Evolutionary conservation across 2,329 filamentous ascomycete genomes (phyloP).

Genomic region (Teratosphaeria pseudoeucalypti): DNA sequence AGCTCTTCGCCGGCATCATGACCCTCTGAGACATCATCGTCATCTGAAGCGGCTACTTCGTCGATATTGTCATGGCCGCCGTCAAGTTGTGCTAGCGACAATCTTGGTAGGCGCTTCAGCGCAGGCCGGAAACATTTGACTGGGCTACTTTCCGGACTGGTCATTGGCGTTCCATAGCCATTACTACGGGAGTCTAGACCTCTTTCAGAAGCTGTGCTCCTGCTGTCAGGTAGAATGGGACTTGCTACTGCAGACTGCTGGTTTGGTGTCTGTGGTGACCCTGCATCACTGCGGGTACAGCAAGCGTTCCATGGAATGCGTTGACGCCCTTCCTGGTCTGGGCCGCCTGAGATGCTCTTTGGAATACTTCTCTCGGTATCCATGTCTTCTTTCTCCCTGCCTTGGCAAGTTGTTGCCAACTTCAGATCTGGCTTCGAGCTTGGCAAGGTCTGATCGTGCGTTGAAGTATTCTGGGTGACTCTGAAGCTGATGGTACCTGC

Average conservation of each 20-base stretch:
- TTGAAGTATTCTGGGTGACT: neutral
- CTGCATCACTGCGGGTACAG: neutral
- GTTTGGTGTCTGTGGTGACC: neutral
- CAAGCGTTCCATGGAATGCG: neutral
- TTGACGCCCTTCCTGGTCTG: neutral
- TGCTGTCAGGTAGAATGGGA: neutral
- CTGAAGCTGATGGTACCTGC: neutral
- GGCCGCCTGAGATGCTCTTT: neutral
- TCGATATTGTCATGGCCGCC: conserved; percentile 1
- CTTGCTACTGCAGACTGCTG: neutral
- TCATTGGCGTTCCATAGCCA: conserved; percentile 10
- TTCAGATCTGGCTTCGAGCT: neutral
- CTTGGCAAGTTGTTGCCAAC: neutral
- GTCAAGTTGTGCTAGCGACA: neutral
- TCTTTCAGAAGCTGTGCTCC: neutral
- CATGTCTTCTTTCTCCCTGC: neutral
- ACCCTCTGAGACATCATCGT: neutral
- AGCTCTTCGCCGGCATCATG: neutral
- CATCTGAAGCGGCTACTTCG: neutral
- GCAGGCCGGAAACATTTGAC: neutral
- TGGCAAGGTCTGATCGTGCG: neutral
- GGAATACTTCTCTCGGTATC: neutral
- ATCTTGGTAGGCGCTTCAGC: neutral
- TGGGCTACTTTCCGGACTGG: conserved; percentile 9
- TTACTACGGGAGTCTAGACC: neutral